Evolutionary conservation across 768 basidiomycete genomes (phyloP), one percentile per base, ranked within the genome.

Genomic region (Strobilomyces echinocephalus): DNA sequence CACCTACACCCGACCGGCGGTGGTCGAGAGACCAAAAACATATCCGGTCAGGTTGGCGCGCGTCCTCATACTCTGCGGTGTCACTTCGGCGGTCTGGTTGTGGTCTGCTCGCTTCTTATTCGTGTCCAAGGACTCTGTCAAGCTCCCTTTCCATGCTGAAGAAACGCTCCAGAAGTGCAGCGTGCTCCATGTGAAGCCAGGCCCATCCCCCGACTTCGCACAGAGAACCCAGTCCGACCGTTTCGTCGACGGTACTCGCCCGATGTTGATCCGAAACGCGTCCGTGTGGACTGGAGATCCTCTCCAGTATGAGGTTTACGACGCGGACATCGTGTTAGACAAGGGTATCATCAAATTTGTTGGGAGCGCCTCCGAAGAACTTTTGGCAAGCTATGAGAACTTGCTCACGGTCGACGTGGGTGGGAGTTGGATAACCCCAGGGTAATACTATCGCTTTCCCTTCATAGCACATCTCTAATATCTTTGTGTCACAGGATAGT

Each of bases 341-440:
- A 70, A 67, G 42, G 71, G 72, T 26, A 60, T 72, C 43, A 69
- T 74, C 42, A 71, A 70, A 50, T 66, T 64, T 35, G 34, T 72
- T 5, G 71, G 73, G 38, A 71, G 78, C 55, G 74, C 84, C 57
- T 72, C 78, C 51, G 62, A 68, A 21, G 60, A 66, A 38, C 52
- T 73, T 33, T 61, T 72, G 51, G 52, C 56, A 31, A 64, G 73
- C 31, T 66, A 68, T 15, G 57, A 62, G n/a, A 78, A 85, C 54
- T 67, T 84, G 53, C 75, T 72, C 2, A 71, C 77, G 8, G 69
- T 88, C 26, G 78, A 88, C 57, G 86, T 82, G 4, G 73, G 79
- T 39, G 82, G 84, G 11, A 76, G 75, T 26, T 87, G 84, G 85
- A 74, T 87, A 8, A 88, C 84, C 1, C 85, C 85, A 52, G 83